Evolutionary conservation across 2,329 filamentous ascomycete genomes (phyloP), one percentile per base, ranked within the genome.

Genomic region (Epichloe gansuensis): DNA sequence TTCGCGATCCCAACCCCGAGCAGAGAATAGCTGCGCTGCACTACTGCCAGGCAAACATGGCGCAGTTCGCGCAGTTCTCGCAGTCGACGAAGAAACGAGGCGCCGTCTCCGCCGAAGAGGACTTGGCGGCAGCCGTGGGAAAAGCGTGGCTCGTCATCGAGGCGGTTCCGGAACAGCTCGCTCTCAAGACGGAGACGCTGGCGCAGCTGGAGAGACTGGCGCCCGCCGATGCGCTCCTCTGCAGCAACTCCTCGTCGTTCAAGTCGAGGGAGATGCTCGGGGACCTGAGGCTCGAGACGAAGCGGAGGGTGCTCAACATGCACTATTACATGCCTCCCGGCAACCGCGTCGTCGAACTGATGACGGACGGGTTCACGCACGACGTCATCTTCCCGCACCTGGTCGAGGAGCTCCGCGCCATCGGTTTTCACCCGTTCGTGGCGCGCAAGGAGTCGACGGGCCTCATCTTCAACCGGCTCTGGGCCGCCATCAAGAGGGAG

Each of bases 401-500:
- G 43, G 63, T 63, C 3, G 62, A 70, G 15, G 62, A 66, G 38
- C 68, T 67, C 3, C 57, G 59, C 21, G 68, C 70, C n/a, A 66
- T 64, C 3, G 74, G 68, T 0, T 67, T 70, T 35, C 58, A 64
- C 3, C 74, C 74, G 0, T 67, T 69, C 23, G 56, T 63, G 4
- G 73, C 74, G 0, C 57, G 65, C 6, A 72, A 70, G 47, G 71
- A 78, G 55, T 76, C 74, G 0, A 76, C 74, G 0, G 72, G 76
- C 0, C 74, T 79, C 55, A 73, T 80, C 38, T 75, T 77, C 57
- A 79, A 80, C 51, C 71, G 76, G 0, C 60, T 80, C 0, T 80
- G 76, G 76, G 77, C 76, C 0, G 76, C 76, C 0, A 67, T 80
- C 15, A 79, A 80, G 60, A 66, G 76, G 2, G 76, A 80, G 56